Evolutionary conservation across 768 basidiomycete genomes (phyloP), one percentile per base, ranked within the genome.

Genomic region (Lentinus tigrinus): DNA sequence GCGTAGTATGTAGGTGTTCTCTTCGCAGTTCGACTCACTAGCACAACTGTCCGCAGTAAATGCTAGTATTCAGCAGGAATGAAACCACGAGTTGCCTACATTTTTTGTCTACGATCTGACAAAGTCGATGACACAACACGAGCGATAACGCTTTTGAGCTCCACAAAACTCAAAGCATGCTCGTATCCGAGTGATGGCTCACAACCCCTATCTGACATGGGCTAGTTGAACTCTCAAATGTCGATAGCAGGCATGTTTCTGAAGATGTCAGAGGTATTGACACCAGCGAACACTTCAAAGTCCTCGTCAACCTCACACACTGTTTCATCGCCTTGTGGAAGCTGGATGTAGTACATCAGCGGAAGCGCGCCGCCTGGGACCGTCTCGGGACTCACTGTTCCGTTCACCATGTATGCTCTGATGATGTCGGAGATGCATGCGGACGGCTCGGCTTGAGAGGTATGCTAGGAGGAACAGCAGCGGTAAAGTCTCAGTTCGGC

Each of bases 231-330:
- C 31, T 3, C 31, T 42, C 2, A 42, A 3, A 42, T 4, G 21
- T 42, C 21, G 9, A 17, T 21, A 42, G 17, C 17, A 19, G 40
- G 40, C 40, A 42, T 42, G 40, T n/a, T 42, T 2, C 44, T 77
- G 61, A 68, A 36, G 34, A 58, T 58, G 11, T 43, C 44, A 16
- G 37, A 42, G 13, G 57, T 52, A 17, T 58, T 58, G 0, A 52
- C 51, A 13, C 51, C 44, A 0, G 43, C 3, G 37, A 58, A 58
- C 1, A 52, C 9, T 10, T 58, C 51, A n/a, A 47, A 58, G 46
- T 58, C 57, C 5, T 9, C 23, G 10, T 58, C 57, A 4, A 52
- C 57, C 42, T 57, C 23, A 43, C 56, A 57, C 3, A 57, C 36
- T 1, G 56, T 57, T 13, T 37, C 34, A 11, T 57, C 37, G 21